Percentiles rank a stretch among this genome's conserved stretches.
Evolutionary conservation across 1,284 basidiomycete species (phyloP).

Genomic region (Puccinia polysora): DNA sequence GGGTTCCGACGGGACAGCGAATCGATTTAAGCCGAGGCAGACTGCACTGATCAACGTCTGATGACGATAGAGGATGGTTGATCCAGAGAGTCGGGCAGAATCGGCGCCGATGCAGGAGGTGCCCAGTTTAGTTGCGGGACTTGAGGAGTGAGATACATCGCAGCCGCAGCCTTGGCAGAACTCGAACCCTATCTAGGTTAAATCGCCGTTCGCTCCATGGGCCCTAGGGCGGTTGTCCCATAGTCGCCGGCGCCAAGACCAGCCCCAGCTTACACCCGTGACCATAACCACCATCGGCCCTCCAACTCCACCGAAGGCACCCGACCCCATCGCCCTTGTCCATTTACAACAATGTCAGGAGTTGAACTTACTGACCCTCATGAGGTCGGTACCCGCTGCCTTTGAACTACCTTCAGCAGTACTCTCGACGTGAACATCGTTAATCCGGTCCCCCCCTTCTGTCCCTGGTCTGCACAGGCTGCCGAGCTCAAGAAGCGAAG

Average conservation of each 20-base stretch:
- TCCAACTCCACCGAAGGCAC: background rate
- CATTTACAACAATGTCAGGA: conserved; percentile 60
- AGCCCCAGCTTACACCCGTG: background rate
- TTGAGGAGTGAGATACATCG: conserved; percentile 10
- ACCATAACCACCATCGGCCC: background rate
- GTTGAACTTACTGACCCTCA: conserved; percentile 73
- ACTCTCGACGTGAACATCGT: background rate
- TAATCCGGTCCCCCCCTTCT: background rate
- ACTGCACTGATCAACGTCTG: conserved; percentile 43
- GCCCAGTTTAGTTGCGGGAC: too few relatives aligned
- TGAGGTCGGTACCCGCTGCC: conserved; percentile 55
- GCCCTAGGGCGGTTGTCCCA: background rate
- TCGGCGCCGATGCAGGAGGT: too few relatives aligned
- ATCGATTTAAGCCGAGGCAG: conserved; percentile 43
- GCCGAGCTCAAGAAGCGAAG: conserved; percentile 37
- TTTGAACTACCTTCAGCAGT: background rate
- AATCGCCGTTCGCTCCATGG: background rate
- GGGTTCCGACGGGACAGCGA: conserved; percentile 41
- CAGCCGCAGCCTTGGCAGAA: conserved; percentile 22
- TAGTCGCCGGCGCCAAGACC: background rate
- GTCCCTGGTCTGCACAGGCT: conserved; percentile 12
- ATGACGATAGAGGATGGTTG: conserved; percentile 9
- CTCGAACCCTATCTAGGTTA: conserved; percentile 5
- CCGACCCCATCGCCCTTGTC: too few relatives aligned
- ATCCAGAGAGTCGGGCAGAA: background rate